A percentile compares a stretch with the other conserved stretches of the same genome.
phyloP scores from a whole-genome alignment of 2,329 filamentous ascomycete species.

The Domatiomyces catenatus region DNA sequence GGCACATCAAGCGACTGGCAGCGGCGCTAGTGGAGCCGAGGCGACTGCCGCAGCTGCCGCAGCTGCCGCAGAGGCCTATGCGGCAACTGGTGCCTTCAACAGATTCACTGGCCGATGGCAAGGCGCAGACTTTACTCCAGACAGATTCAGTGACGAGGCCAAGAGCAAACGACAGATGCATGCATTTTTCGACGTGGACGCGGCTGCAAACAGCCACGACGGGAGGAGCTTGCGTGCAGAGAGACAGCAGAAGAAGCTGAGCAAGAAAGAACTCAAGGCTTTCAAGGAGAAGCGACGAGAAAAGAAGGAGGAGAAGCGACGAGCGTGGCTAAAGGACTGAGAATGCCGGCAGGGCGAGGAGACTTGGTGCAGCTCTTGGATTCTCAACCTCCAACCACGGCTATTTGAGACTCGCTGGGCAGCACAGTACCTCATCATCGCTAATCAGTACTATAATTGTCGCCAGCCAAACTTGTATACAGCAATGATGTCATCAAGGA shows the following conservation, averaged over 20 bases:
- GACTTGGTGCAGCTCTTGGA: neutral
- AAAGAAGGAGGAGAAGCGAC: conserved; percentile 84
- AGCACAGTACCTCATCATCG: neutral
- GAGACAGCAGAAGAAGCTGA: conserved; percentile 67
- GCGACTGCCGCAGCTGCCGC: conserved; percentile 18
- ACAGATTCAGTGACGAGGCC: conserved; percentile 70
- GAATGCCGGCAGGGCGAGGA: neutral
- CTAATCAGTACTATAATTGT: too few relatives aligned
- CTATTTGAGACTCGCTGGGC: too few relatives aligned
- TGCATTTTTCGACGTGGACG: conserved; percentile 90
- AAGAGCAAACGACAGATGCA: conserved; percentile 81
- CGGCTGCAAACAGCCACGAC: conserved; percentile 78
- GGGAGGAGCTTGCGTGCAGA: conserved; percentile 85
- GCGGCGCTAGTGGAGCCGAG: conserved; percentile 21
- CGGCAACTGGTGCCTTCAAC: conserved; percentile 66
- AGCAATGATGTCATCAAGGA: too few relatives aligned
- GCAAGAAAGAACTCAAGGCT: conserved; percentile 71
- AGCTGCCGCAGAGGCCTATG: conserved; percentile 41
- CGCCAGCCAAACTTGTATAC: too few relatives aligned
- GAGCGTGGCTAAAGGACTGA: conserved; percentile 81
- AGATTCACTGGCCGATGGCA: conserved; percentile 80
- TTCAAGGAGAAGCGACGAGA: conserved; percentile 82
- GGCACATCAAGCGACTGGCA: conserved; percentile 27
- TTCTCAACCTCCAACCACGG: too few relatives aligned
- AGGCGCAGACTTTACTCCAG: conserved; percentile 47